A percentile compares a stretch with the other conserved stretches of the same genome.
These are phyloP conservation scores for Nakazawaea ernobii DNA, from an alignment of 805 yeast species.

Conservation along the genomic window DNA sequence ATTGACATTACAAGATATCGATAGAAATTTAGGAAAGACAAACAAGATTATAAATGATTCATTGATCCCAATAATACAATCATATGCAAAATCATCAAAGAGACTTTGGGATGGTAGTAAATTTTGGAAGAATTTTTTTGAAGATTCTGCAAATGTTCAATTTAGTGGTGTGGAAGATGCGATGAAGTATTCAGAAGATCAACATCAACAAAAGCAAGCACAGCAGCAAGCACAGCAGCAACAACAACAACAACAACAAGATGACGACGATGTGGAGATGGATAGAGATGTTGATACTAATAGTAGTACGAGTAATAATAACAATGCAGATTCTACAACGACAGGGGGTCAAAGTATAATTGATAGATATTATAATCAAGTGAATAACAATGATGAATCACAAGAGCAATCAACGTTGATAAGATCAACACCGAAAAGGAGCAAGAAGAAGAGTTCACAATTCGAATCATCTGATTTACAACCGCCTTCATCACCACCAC, in stretches of 20 bases:
- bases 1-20: conserved; percentile 69
- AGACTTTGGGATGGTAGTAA: conserved; percentile 60
- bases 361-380: conserved; percentile 6
- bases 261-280: conserved; percentile 3
- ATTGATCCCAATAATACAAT: conserved; percentile 61
- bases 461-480: conserved; percentile 1
- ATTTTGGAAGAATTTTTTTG: conserved; percentile 77
- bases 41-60: conserved; percentile 63
- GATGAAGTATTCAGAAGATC: conserved; percentile 5
- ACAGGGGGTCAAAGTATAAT: conserved; percentile 9
- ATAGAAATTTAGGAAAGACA: conserved; percentile 62
- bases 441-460: neutral
- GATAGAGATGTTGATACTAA: no score
- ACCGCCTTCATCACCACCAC: conserved; percentile 9
- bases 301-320: no score
- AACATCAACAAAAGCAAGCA: conserved; percentile 1
- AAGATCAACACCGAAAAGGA: conserved; percentile 9
- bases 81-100: conserved; percentile 52
- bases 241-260: conserved; percentile 6
- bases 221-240: no score
- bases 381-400: neutral
- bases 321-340: conserved; percentile 10
- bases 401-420: conserved; percentile 2
- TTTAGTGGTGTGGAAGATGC: conserved; percentile 47
- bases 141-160: conserved; percentile 65